These are phyloP conservation scores for Saksenaea vasiformis DNA, from an alignment of 371 early-diverging fungal species.

Conservation along the genomic window DNA sequence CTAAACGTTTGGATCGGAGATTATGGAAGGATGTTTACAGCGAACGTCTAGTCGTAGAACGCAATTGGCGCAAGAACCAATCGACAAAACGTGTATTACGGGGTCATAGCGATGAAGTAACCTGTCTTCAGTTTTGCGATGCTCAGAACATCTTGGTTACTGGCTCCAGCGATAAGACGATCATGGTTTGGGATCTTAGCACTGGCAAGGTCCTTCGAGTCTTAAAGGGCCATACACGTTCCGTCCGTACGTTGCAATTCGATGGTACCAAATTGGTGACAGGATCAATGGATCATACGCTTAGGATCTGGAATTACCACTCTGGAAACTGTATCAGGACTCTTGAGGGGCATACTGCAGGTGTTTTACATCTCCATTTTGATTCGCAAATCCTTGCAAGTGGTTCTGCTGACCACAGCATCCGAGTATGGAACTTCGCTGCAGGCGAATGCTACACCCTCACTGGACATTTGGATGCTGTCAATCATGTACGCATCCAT, in stretches of 20 bases:
- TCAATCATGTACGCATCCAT: constrained; percentile 71
- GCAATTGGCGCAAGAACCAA: constrained; percentile 81
- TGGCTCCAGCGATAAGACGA: constrained; percentile 80
- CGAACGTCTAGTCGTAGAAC: constrained; percentile 77
- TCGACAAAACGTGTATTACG: constrained; percentile 44
- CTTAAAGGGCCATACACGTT: constrained; percentile 84
- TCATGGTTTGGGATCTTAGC: constrained; percentile 83
- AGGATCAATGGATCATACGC: constrained; percentile 77
- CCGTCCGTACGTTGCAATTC: constrained; percentile 85
- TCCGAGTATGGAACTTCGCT: constrained; percentile 76
- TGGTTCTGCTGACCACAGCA: constrained; percentile 83
- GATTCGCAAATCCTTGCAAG: constrained; percentile 68
- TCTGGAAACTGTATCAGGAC: constrained; percentile 53
- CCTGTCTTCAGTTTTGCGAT: constrained; percentile 83
- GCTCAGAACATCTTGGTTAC: constrained; percentile 70
- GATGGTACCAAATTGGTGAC: constrained; percentile 83
- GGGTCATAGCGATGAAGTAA: constrained; percentile 75
- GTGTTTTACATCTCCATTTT: constrained; percentile 74
- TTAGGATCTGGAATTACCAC: constrained; percentile 71
- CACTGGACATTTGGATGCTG: constrained; percentile 60
- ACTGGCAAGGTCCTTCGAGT: constrained; percentile 72
- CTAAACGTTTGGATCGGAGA: constrained; percentile 32
- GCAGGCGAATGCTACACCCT: constrained; percentile 67
- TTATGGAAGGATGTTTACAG: constrained; percentile 87
- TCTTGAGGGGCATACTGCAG: constrained; percentile 69